Base-by-base conservation (phyloP, 192 early-diverging fungal species). In the Chytriomyces sp. region DNA sequence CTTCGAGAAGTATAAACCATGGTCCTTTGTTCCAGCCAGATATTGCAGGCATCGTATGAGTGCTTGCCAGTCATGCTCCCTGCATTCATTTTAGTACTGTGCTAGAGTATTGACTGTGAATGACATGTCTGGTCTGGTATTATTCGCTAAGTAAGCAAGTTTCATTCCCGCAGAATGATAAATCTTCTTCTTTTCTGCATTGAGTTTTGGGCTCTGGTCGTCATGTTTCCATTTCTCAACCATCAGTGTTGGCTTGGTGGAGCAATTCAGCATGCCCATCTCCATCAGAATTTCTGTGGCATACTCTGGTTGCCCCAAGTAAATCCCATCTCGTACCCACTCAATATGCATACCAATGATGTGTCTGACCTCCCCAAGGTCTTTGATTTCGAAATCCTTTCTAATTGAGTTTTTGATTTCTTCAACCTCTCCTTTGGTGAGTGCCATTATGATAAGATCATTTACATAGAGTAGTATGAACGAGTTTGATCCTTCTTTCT, bases 1-100 rank as follows among this genome's bases (percentile, higher is more conserved):
- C n/a, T 52, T 73, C 31, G 36, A 44, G 12, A 76, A 76, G 32
- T 53, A 64, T 26, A 75, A 33, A 19, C 74, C 74, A 76, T 44
- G 40, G 32, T 75, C 68, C 14, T 31, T 31, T 33, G 73, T 75
- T 1, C 74, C 70, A 17, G 17, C 10, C 19, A 76, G 28, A 37
- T 76, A 76, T 63, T 49, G 4, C 41, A 71, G 33, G 10, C 74
- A 6, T 52, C 53, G 33, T 10, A 33, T 22, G 5, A 52, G 32
- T 0, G 73, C 64, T 7, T 74, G 10, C 53, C 8, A 52, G 31
- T 74, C 62, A 3, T 52, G 37, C 31, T 28, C 26, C 7, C 67
- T 61, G 17, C 22, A 41, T 49, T 74, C 36, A 3, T 67, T 17
- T 52, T 55, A 8, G 64, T 66, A 54, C 33, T 66, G 64, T 1